These are phyloP conservation scores for Dothidotthia symphoricarpi DNA, from an alignment of 2,329 filamentous ascomycete genomes.

Conservation along the genomic window DNA sequence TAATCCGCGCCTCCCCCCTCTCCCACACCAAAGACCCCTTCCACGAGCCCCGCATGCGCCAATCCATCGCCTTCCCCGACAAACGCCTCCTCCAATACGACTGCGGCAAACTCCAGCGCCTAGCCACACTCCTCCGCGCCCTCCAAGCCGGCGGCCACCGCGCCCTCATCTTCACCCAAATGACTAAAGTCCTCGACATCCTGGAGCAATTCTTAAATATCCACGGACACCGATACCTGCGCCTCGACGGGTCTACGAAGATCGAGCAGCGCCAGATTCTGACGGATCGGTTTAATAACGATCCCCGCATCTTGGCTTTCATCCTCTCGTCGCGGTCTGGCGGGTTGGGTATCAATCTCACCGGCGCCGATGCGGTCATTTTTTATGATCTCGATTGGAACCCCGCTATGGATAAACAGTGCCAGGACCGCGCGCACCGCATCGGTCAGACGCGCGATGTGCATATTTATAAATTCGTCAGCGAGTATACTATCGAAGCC, in stretches of 20 bases:
- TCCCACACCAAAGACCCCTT: slow-evolving; percentile 70
- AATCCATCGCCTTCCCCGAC: slow-evolving; percentile 95
- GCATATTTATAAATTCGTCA: slow-evolving; percentile 77
- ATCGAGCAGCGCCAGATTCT: slow-evolving; percentile 93
- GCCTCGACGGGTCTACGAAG: slow-evolving; percentile 93
- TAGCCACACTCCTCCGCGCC: slow-evolving; percentile 81
- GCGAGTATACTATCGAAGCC: slow-evolving; percentile 79
- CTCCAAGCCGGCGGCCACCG: slow-evolving; percentile 89
- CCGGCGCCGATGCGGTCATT: slow-evolving; percentile 94
- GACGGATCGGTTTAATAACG: slow-evolving; percentile 95
- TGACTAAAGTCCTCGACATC: slow-evolving; percentile 98
- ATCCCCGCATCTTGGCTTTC: slow-evolving; percentile 87
- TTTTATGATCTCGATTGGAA: slow-evolving; percentile 99
- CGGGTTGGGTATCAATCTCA: slow-evolving; percentile 92
- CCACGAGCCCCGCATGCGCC: slow-evolving; percentile 87
- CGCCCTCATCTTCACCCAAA: slow-evolving; percentile 97
- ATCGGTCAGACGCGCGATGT: slow-evolving; percentile 98
- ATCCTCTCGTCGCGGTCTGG: slow-evolving; percentile 94
- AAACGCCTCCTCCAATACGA: slow-evolving; percentile 96
- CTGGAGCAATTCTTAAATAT: slow-evolving; percentile 97
- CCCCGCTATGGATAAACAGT: slow-evolving; percentile 99
- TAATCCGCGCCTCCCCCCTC: slow-evolving; percentile 57
- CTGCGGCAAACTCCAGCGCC: slow-evolving; percentile 89
- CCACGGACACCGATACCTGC: slow-evolving; percentile 93
- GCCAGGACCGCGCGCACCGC: slow-evolving; percentile 93